Conservation (phyloP, 2,329 filamentous ascomycete genomes). For the Sporothrix inflata region DNA sequence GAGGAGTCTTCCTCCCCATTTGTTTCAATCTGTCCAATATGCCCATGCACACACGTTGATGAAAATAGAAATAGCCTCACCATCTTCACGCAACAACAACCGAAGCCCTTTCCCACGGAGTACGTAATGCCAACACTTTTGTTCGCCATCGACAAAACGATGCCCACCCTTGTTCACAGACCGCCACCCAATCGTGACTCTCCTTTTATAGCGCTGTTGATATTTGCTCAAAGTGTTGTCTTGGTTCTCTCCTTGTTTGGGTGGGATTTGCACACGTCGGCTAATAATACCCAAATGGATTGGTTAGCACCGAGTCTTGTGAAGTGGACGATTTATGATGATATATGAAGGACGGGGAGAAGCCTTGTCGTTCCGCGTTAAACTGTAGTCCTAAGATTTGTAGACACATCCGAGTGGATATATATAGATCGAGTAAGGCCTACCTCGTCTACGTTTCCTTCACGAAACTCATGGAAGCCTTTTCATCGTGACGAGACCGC, state of each 20-base stretch:
- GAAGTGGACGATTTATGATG: background rate
- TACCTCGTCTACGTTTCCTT: background rate
- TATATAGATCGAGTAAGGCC: background rate
- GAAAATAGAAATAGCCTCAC: background rate
- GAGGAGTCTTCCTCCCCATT: too few relatives aligned
- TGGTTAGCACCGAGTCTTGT: background rate
- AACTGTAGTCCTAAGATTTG: background rate
- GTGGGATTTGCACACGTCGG: background rate
- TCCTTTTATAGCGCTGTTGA: background rate
- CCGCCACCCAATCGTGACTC: background rate
- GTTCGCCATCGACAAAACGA: background rate
- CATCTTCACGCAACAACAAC: background rate
- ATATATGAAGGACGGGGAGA: slow-evolving; percentile 1
- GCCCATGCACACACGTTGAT: background rate
- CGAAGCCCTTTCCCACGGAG: slow-evolving; percentile 11
- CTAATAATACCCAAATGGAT: slow-evolving; percentile 23
- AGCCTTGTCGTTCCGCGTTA: slow-evolving; percentile 4
- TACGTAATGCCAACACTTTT: slow-evolving; percentile 20
- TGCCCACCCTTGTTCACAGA: background rate
- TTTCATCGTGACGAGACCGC: background rate
- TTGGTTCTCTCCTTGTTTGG: background rate
- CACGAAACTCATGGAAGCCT: background rate
- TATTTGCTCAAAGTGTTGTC: background rate
- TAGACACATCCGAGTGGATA: background rate
- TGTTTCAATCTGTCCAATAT: background rate